Base-by-base conservation (phyloP, 805 yeast species). In the Deakozyma indianensis region DNA sequence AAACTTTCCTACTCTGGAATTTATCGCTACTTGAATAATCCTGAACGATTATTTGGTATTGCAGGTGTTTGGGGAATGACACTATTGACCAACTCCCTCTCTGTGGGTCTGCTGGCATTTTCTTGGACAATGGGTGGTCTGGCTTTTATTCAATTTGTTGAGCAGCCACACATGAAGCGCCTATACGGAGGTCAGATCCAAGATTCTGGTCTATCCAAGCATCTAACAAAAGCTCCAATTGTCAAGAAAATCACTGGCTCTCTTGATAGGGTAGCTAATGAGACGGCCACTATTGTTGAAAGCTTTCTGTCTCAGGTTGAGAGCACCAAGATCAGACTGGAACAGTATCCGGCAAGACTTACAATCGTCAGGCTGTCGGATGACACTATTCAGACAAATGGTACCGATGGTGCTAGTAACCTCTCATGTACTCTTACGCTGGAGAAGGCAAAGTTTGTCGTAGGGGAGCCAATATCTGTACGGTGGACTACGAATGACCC, bases 51-150 rank as follows among this genome's bases (percentile, higher is more conserved):
- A 15, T 70, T 82, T 48, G 90, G 94, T 11, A 77, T 79, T 46
- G 76, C 86, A 50, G 90, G 90, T 15, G 72, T 82, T 32, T 81
- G 86, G 85, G 92, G 90, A 22, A 54, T 70, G 3, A 76, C 78
- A 1, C 63, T 80, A 28, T 68, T 83, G 46, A 72, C 84, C 38
- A 58, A 68, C 46, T 69, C 78, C 1, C 60, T 63, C 35, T 59
- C 64, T 45, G 69, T 72, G 23, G 66, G 73, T 42, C 65, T 74
- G 45, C 54, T 82, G 43, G 74, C 81, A 0, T 66, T 74, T 53
- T 59, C 80, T 38, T 83, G 88, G 85, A 75, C 84, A 1, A 57
- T 70, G 7, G 75, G 78, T 49, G 80, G 78, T 55, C 71, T 83
- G 47, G 61, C 76, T n/a, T 68, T 84, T 51, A 76, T 83, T 49